A percentile compares a stretch with the other conserved stretches of the same genome.
Evolutionary conservation across 1,284 basidiomycete genomes (phyloP).

Genomic region (Ustilago loliicola): DNA sequence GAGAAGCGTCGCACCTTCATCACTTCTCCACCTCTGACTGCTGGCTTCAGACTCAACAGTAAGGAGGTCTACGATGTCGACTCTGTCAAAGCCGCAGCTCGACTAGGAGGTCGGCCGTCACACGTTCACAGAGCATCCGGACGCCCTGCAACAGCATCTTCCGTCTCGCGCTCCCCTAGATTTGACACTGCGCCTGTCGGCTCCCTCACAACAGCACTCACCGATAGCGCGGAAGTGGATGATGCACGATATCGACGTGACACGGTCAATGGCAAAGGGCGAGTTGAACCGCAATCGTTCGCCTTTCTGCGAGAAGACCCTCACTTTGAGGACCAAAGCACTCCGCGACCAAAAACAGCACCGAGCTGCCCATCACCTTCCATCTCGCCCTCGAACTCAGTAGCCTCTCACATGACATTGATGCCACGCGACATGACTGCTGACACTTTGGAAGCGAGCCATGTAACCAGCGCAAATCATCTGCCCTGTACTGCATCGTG

Average conservation of each 20-base stretch:
- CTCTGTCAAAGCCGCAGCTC: conserved; percentile 46
- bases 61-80: conserved; percentile 52
- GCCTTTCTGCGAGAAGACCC: conserved; percentile 13
- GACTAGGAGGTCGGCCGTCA: conserved; percentile 8
- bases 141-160: conserved; percentile 33
- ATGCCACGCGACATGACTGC: conserved; percentile 15
- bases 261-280: not conserved
- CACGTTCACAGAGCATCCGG: not conserved
- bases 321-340: conserved; percentile 5
- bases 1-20: conserved; percentile 35
- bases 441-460: not conserved
- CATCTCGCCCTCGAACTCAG: conserved; percentile 28
- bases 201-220: not conserved
- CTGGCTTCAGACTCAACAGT: conserved; percentile 22
- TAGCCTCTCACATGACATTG: conserved; percentile 23
- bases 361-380: conserved; percentile 36
- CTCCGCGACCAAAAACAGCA: conserved; percentile 42
- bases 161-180: conserved; percentile 1
- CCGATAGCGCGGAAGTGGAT: not conserved
- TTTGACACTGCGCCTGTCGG: not conserved
- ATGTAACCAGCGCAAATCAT: not conserved
- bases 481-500: not conserved
- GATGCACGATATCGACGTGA: conserved; percentile 9
- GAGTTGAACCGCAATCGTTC: not conserved
- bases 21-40: conserved; percentile 45